Percentiles rank a stretch among this genome's conserved stretches.
These are phyloP conservation scores for Hippophae tibetana DNA, from an alignment of 306 rosid genomes.

Conservation along the genomic window DNA sequence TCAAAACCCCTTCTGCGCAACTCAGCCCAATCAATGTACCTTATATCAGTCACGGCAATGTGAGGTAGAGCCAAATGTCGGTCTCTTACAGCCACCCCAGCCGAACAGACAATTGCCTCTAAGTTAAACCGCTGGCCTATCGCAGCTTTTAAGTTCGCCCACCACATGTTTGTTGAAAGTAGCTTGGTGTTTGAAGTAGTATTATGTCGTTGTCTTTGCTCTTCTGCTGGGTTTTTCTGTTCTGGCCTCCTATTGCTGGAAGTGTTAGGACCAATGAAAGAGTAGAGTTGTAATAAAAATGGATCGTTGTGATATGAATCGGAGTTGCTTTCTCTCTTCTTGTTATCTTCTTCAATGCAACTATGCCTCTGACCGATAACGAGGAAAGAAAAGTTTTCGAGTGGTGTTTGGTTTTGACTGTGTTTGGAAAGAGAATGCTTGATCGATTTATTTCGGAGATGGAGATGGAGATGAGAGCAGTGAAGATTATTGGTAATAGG, in stretches of 20 bases:
- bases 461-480: constrained; percentile 18
- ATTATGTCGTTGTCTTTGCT: constrained; percentile 15
- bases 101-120: constrained; percentile 52
- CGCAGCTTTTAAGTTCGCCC: constrained; percentile 74
- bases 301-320: constrained; percentile 32
- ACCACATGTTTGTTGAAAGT: constrained; percentile 68
- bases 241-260: constrained; percentile 24
- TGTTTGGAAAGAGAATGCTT: constrained; percentile 28
- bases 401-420: constrained; percentile 14
- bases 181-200: constrained; percentile 7
- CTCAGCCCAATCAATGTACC: constrained; percentile 80
- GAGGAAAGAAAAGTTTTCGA: constrained; percentile 17
- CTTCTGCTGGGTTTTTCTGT: constrained; percentile 16
- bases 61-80: constrained; percentile 75
- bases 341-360: constrained; percentile 26
- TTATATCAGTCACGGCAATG: constrained; percentile 66
- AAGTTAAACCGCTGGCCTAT: constrained; percentile 80
- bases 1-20: constrained; percentile 73
- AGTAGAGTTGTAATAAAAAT: constrained; percentile 30
- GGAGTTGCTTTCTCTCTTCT: constrained; percentile 16
- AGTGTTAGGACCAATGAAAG: constrained; percentile 18
- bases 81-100: constrained; percentile 47
- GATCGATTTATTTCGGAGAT: constrained; percentile 24
- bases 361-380: constrained; percentile 32
- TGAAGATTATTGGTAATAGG: constrained; percentile 27